Percentiles rank a stretch among this genome's conserved stretches.
phyloP scores from a whole-genome alignment of 2,329 filamentous ascomycete genomes.

The Arthroderma sp. region DNA sequence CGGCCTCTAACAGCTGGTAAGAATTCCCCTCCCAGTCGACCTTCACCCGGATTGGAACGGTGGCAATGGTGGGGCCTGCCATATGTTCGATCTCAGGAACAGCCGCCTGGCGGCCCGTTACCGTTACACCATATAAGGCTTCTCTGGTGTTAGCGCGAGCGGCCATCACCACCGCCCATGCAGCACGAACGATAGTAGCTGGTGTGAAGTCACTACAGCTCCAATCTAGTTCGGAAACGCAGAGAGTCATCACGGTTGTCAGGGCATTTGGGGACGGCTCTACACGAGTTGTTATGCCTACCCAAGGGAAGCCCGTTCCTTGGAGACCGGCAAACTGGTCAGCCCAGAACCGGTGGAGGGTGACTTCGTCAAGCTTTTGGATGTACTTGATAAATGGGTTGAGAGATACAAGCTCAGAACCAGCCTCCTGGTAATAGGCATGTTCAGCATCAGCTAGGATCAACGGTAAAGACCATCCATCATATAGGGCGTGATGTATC shows the following conservation, averaged over 20 bases:
- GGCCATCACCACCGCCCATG: constrained; percentile 31
- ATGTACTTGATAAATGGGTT: not conserved
- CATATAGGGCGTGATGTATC: constrained; percentile 3
- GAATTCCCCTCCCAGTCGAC: constrained; percentile 25
- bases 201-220: constrained; percentile 12
- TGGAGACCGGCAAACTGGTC: constrained; percentile 7
- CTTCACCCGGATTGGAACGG: constrained; percentile 30
- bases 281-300: not conserved
- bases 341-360: constrained; percentile 8
- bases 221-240: not conserved
- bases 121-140: constrained; percentile 34
- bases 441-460: not conserved
- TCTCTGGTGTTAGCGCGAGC: constrained; percentile 27
- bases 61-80: constrained; percentile 31
- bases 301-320: constrained; percentile 4
- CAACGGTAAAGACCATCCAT: not conserved
- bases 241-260: not conserved
- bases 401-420: not conserved
- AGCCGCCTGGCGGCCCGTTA: constrained; percentile 30
- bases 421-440: not conserved
- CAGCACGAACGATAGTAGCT: constrained; percentile 29
- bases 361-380: not conserved
- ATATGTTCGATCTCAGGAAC: constrained; percentile 29
- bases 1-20: constrained; percentile 39
- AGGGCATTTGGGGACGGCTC: not conserved